A percentile compares a stretch with the other conserved stretches of the same genome.
These are phyloP conservation scores for Tremellales sp. DNA, from an alignment of 1,284 basidiomycete genomes.

Conservation along the genomic window DNA sequence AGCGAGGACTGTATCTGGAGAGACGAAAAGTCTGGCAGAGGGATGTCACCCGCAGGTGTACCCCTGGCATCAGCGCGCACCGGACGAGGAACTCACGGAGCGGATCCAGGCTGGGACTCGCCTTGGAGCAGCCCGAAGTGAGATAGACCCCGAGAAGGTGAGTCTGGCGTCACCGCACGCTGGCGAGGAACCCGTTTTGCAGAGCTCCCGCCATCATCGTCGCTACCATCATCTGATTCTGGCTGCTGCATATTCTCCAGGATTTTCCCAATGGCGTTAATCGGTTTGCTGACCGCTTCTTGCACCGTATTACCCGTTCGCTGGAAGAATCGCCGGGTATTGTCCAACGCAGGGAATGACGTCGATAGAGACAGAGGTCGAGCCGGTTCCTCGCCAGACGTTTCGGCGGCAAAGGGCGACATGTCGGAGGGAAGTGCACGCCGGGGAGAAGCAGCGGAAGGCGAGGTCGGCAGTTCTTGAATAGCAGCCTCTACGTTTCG, in stretches of 20 bases:
- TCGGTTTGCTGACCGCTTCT: slow-evolving; percentile 73
- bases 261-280: slow-evolving; percentile 80
- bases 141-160: slow-evolving; percentile 16
- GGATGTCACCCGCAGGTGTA: slow-evolving; percentile 19
- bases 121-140: slow-evolving; percentile 10
- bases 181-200: slow-evolving; percentile 1
- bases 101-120: slow-evolving; percentile 13
- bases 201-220: slow-evolving; percentile 21
- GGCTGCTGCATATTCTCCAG: slow-evolving; percentile 59
- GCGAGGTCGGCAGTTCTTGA: slow-evolving; percentile 57
- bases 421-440: slow-evolving; percentile 52
- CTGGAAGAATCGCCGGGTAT: slow-evolving; percentile 71
- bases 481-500: slow-evolving; percentile 72
- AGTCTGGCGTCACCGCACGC: slow-evolving; percentile 16
- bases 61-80: slow-evolving; percentile 12
- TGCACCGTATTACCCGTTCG: slow-evolving; percentile 68
- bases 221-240: slow-evolving; percentile 28
- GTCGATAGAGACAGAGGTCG: slow-evolving; percentile 65
- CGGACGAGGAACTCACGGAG: slow-evolving; percentile 20
- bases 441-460: slow-evolving; percentile 29
- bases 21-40: slow-evolving; percentile 25
- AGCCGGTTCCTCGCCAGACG: slow-evolving; percentile 75
- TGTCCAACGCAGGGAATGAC: slow-evolving; percentile 62
- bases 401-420: slow-evolving; percentile 37
- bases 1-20: slow-evolving; percentile 27